Conservation (phyloP, 129 eudicot species). For the Escallonia herrerae region DNA sequence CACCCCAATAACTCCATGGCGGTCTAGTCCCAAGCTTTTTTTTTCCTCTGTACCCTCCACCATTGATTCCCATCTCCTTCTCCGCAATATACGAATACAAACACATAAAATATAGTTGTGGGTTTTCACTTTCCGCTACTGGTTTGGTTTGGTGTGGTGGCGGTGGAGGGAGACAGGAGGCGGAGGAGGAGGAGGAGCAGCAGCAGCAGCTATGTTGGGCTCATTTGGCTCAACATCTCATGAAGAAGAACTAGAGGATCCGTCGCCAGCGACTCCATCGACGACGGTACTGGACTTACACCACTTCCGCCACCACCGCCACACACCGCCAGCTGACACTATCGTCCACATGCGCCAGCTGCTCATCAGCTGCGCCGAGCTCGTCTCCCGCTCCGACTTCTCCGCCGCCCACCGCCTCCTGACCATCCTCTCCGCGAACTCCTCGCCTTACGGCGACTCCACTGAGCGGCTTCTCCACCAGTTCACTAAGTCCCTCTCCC, state of each 20-base stretch:
- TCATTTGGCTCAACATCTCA: constrained; percentile 23
- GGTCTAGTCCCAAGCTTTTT: background rate
- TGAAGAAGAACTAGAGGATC: constrained; percentile 28
- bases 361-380: constrained; percentile 70
- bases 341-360: constrained; percentile 52
- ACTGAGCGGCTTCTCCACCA: constrained; percentile 60
- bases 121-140: background rate
- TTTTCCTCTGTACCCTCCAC: too few relatives aligned
- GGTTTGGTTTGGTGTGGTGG: background rate
- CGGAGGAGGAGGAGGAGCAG: too few relatives aligned
- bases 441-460: constrained; percentile 67
- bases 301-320: constrained; percentile 24
- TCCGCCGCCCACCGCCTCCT: constrained; percentile 65
- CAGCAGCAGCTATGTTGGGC: constrained; percentile 15
- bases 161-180: background rate
- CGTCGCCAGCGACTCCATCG: constrained; percentile 18
- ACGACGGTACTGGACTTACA: constrained; percentile 8
- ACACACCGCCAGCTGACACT: constrained; percentile 17
- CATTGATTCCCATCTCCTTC: too few relatives aligned
- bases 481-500: constrained; percentile 62
- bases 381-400: constrained; percentile 59
- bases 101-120: background rate
- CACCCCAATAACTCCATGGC: background rate
- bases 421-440: constrained; percentile 42
- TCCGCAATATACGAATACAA: background rate